Evolutionary conservation across 306 rosid genomes (phyloP).

Genomic region (Glycine latifolia): DNA sequence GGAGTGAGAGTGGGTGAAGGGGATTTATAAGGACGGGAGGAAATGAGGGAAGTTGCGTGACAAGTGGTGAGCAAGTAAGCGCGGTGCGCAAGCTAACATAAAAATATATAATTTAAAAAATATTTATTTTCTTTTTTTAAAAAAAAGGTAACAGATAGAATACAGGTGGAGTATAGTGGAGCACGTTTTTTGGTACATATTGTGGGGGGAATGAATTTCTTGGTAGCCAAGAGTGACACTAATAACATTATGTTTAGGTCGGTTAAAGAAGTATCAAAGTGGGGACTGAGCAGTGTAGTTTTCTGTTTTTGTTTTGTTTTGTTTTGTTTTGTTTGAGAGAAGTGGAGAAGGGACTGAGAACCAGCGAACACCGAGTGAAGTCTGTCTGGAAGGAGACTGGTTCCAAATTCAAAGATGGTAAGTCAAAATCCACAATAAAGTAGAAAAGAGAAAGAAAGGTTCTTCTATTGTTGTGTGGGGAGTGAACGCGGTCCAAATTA

Average conservation of each 20-base stretch:
- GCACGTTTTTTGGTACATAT: constrained; percentile 45
- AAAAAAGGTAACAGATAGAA: neutral
- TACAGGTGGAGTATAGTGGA: constrained; percentile 43
- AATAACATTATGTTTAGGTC: constrained; percentile 31
- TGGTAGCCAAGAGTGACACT: constrained; percentile 63
- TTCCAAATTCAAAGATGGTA: constrained; percentile 58
- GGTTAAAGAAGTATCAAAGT: constrained; percentile 1
- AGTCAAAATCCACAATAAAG: constrained; percentile 41
- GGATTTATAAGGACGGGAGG: constrained; percentile 52
- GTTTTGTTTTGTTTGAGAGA: too few species aligned
- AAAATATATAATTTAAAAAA: too few species aligned
- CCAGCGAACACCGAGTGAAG: neutral
- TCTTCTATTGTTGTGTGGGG: neutral
- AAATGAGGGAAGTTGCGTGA: constrained; percentile 82
- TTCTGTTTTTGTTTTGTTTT: neutral
- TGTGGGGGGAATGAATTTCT: constrained; percentile 35
- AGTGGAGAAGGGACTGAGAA: constrained; percentile 38
- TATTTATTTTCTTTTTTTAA: too few species aligned
- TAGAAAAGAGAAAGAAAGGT: constrained; percentile 4
- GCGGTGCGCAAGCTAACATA: constrained; percentile 46
- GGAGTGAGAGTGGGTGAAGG: neutral
- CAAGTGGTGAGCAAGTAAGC: constrained; percentile 78
- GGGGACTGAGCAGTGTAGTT: neutral
- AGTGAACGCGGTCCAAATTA: constrained; percentile 49
- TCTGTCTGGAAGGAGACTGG: constrained; percentile 37